Evolutionary conservation across 2,329 filamentous ascomycete genomes (phyloP), one percentile per base, ranked within the genome.

Genomic region (Fusarium sp.): DNA sequence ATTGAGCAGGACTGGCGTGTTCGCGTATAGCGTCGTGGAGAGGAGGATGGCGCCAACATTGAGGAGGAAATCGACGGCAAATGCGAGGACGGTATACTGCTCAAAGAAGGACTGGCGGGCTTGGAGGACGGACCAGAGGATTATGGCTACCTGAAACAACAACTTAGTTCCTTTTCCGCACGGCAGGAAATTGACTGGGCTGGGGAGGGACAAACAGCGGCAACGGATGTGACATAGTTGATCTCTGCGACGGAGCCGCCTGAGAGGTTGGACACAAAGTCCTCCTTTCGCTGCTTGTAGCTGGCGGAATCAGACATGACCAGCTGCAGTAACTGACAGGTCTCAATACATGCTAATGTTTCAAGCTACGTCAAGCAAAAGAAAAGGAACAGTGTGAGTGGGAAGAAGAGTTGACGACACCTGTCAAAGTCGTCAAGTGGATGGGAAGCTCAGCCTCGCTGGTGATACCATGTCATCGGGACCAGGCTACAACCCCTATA

Each of bases 231-330:
- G 73, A 98, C 92, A 74, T 88, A 86, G 78, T 94, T 95, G 82
- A 99, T 94, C 79, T 99, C 96, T 72, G 86, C 83, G 65, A 97
- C 89, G 31, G 89, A 86, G 64, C 96, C 93, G 40, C 96, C 96
- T 6, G 91, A 90, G 29, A 97, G 88, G 78, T 93, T 92, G 59
- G 95, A 97, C 76, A 99, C 96, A 79, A 97, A 97, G 77, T 93
- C 93, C 84, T 97, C 94, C 83, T 99, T 99, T 73, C 91, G 86
- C 75, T 91, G 88, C 82, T 97, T 99, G 84, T 97, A 97, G 80
- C 86, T 90, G 63, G 80, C 79, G 33, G 77, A 53, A 70, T 76
- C 74, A 67, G 81, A 78, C 78, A 83, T 83, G 70, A 69, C 57
- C 64, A 64, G 61, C 33, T 53, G 56, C 33, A 46, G 40, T 59